These are phyloP conservation scores for Boletus insuetus DNA, from an alignment of 768 basidiomycete species.

Conservation along the genomic window DNA sequence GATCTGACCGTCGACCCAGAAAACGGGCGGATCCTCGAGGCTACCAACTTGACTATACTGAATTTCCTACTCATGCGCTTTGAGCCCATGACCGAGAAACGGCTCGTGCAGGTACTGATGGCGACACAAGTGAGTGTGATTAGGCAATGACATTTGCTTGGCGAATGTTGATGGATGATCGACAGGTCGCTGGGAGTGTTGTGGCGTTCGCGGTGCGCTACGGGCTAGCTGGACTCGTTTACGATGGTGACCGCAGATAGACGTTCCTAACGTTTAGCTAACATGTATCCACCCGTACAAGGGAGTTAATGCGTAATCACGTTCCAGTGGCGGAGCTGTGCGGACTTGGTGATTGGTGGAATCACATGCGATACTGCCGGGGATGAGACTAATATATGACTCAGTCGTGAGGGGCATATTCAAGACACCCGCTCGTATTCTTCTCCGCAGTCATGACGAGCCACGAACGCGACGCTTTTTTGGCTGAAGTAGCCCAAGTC, in stretches of 20 bases:
- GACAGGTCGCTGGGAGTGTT: constrained; percentile 68
- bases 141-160: not conserved
- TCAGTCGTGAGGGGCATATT: not conserved
- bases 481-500: constrained; percentile 78
- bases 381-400: constrained; percentile 28
- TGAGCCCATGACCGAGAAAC: constrained; percentile 85
- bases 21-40: constrained; percentile 59
- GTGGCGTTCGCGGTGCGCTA: constrained; percentile 87
- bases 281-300: not conserved
- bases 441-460: constrained; percentile 45
- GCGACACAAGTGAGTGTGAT: constrained; percentile 57
- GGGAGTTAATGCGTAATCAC: constrained; percentile 28
- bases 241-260: constrained; percentile 87
- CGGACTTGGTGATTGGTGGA: constrained; percentile 13
- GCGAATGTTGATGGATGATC: constrained; percentile 4
- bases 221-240: constrained; percentile 83
- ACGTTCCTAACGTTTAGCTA: not conserved
- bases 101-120: constrained; percentile 71
- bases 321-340: not conserved
- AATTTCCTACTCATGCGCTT: constrained; percentile 79
- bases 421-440: not conserved
- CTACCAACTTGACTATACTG: constrained; percentile 89
- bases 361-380: not conserved
- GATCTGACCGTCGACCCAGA: constrained; percentile 54
- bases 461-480: constrained; percentile 66